phyloP scores from a whole-genome alignment of 1,284 basidiomycete genomes.

The Cryptococcus wingfieldii region DNA sequence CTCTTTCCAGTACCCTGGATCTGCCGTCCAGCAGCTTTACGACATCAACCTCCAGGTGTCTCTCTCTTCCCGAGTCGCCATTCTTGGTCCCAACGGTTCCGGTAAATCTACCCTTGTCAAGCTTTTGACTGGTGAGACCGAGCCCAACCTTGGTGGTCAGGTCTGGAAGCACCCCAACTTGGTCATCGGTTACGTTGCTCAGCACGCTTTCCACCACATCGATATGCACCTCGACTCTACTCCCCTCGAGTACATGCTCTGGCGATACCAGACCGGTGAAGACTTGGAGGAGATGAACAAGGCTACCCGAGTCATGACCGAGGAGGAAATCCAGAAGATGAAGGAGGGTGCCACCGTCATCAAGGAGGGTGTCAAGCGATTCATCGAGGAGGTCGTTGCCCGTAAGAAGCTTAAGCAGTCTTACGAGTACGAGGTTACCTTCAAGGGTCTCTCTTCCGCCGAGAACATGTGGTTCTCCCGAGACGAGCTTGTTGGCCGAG shows the following conservation, averaged over 20 bases:
- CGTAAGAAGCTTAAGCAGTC: conserved; percentile 99
- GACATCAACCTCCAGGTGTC: conserved; percentile 95
- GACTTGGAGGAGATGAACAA: conserved; percentile 95
- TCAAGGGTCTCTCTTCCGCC: conserved; percentile 85
- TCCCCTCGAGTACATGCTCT: conserved; percentile 96
- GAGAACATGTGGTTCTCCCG: conserved; percentile 96
- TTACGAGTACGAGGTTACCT: conserved; percentile 94
- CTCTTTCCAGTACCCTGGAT: conserved; percentile 90
- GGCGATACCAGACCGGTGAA: conserved; percentile 99
- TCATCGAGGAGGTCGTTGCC: conserved; percentile 83
- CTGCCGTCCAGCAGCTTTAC: conserved; percentile 80
- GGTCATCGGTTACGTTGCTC: conserved; percentile 97
- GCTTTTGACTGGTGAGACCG: conserved; percentile 94
- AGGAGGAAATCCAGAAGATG: conserved; percentile 92
- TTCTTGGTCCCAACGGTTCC: conserved; percentile 95
- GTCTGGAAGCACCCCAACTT: conserved; percentile 99
- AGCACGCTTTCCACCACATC: conserved; percentile 99
- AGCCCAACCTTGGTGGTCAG: conserved; percentile 92
- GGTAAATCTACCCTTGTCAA: conserved; percentile 99
- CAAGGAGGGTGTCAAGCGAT: conserved; percentile 88
- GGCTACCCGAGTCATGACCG: conserved; percentile 78
- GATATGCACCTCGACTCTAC: conserved; percentile 97
- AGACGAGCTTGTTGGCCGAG: conserved; percentile 94
- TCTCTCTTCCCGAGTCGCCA: conserved; percentile 91
- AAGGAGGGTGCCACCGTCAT: conserved; percentile 83